Evolutionary conservation across 169 alveolate species (phyloP).

Genomic region (Eimeria acervulina): DNA sequence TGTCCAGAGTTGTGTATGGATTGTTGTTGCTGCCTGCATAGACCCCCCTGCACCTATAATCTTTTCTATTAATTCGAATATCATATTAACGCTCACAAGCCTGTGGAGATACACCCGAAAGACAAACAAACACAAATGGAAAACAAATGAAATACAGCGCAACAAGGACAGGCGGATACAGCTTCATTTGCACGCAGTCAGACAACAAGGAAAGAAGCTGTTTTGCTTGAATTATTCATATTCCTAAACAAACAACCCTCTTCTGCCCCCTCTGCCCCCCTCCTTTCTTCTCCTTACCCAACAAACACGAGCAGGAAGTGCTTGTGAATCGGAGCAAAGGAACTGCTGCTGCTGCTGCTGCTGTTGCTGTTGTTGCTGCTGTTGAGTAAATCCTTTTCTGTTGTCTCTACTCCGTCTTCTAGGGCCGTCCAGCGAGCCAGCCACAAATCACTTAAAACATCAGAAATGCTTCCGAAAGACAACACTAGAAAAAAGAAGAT

Average conservation of each 20-base stretch:
- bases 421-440: constrained; percentile 54
- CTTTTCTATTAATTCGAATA: constrained; percentile 11
- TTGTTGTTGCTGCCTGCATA: constrained; percentile 77
- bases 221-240: too few species aligned
- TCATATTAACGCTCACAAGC: neutral
- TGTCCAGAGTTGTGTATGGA: constrained; percentile 83
- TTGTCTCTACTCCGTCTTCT: neutral
- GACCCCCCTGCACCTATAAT: constrained; percentile 82
- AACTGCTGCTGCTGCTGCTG: constrained; percentile 33
- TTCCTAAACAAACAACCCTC: too few species aligned
- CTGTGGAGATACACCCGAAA: neutral
- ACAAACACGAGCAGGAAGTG: constrained; percentile 9
- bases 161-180: too few species aligned
- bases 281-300: neutral
- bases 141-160: neutral
- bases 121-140: neutral
- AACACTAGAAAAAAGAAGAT: neutral
- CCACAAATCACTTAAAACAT: constrained; percentile 73
- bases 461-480: constrained; percentile 3
- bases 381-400: neutral
- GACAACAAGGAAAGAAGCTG: too few species aligned
- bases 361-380: neutral
- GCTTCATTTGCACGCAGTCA: too few species aligned
- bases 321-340: neutral
- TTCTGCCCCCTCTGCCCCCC: too few species aligned